phyloP scores from a whole-genome alignment of 2,329 filamentous ascomycete species.

The Aspergillus arachidicola region DNA sequence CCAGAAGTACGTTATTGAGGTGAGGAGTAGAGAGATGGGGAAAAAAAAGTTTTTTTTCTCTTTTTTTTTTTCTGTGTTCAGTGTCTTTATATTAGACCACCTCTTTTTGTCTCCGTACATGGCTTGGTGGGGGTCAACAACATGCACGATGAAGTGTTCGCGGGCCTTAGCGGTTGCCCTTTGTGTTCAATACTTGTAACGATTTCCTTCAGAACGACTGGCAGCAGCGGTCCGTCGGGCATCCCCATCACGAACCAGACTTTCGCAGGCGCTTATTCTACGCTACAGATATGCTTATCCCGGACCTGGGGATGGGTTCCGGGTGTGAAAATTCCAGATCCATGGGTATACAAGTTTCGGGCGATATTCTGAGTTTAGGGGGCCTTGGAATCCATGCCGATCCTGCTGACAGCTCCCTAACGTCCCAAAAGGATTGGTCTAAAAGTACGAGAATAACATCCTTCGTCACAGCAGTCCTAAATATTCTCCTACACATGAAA shows the following conservation, averaged over 20 bases:
- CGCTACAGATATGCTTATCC: conserved; percentile 32
- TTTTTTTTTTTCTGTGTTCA: background rate
- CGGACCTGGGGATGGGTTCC: conserved; percentile 16
- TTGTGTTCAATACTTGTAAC: conserved; percentile 9
- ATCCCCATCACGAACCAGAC: conserved; percentile 28
- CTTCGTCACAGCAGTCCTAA: background rate
- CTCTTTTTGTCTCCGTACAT: conserved; percentile 17
- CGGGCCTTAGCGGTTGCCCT: conserved; percentile 20
- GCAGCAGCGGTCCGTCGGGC: conserved; percentile 16
- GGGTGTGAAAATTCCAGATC: conserved; percentile 6
- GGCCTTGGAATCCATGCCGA: conserved; percentile 1
- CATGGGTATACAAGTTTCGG: conserved; percentile 11
- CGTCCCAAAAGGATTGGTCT: background rate
- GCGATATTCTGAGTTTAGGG: conserved; percentile 3
- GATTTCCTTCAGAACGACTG: conserved; percentile 8
- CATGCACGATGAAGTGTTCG: conserved; percentile 28
- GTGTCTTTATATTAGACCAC: background rate
- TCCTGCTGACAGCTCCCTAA: background rate
- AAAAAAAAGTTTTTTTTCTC: background rate
- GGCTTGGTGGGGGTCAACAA: conserved; percentile 17
- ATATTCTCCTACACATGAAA: background rate
- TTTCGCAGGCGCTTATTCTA: conserved; percentile 24
- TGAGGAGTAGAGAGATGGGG: conserved; percentile 1
- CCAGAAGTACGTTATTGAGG: conserved; percentile 7
- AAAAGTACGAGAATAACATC: background rate